phyloP scores from a whole-genome alignment of 495 filamentous ascomycete species.

The Talaromyces thailandensis region DNA sequence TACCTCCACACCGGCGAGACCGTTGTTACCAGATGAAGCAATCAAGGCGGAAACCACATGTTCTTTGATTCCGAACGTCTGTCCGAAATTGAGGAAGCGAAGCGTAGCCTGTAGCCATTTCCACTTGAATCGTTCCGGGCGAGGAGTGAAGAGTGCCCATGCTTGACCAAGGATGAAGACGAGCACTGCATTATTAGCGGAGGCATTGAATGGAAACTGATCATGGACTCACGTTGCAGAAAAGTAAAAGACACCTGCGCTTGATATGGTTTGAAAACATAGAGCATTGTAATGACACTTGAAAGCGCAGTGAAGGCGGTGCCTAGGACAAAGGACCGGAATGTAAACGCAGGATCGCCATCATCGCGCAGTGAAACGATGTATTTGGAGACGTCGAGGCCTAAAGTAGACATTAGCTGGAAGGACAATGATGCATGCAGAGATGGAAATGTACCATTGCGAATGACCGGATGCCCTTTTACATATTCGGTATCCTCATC shows the following conservation, averaged over 20 bases:
- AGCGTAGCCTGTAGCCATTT: slow-evolving; percentile 14
- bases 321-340: slow-evolving; percentile 19
- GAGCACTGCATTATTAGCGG: slow-evolving; percentile 9
- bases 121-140: slow-evolving; percentile 12
- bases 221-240: slow-evolving; percentile 15
- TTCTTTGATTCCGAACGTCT: slow-evolving; percentile 35
- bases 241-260: slow-evolving; percentile 18
- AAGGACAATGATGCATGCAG: neutral
- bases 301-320: slow-evolving; percentile 20
- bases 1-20: slow-evolving; percentile 21
- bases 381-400: slow-evolving; percentile 17
- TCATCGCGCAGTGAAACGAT: slow-evolving; percentile 18
- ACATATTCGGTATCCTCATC: slow-evolving; percentile 14
- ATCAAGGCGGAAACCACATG: slow-evolving; percentile 35
- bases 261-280: slow-evolving; percentile 19
- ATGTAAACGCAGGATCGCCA: slow-evolving; percentile 18
- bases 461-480: slow-evolving; percentile 31
- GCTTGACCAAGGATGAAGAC: slow-evolving; percentile 18
- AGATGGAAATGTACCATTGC: slow-evolving; percentile 9
- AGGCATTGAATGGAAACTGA: neutral
- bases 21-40: slow-evolving; percentile 28
- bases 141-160: slow-evolving; percentile 15
- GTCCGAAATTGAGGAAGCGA: slow-evolving; percentile 25
- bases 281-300: slow-evolving; percentile 25
- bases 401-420: slow-evolving; percentile 5